phyloP scores from a whole-genome alignment of 305 asterid species.

The Fraxinus velutina region DNA sequence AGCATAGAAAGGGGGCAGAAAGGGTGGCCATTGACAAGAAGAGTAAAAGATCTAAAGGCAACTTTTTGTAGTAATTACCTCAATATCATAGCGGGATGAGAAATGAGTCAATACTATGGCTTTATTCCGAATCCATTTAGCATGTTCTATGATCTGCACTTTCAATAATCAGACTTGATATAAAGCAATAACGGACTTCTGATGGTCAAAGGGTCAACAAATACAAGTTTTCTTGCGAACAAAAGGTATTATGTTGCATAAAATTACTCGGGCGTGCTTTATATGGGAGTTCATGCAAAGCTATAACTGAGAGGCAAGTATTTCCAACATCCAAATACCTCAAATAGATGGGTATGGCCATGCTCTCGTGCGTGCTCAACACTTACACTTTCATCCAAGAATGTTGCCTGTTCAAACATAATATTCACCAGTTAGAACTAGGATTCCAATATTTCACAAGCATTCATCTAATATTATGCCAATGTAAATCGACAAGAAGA shows the following conservation, averaged over 20 bases:
- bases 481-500: not conserved
- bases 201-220: not conserved
- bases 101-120: slow-evolving; percentile 77
- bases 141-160: slow-evolving; percentile 79
- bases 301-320: not conserved
- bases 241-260: not conserved
- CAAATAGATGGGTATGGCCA: slow-evolving; percentile 85
- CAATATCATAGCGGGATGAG: slow-evolving; percentile 82
- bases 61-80: slow-evolving; percentile 46
- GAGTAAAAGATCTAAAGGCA: not conserved
- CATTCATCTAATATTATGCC: not conserved
- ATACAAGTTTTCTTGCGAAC: slow-evolving; percentile 3
- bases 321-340: slow-evolving; percentile 43
- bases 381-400: slow-evolving; percentile 69
- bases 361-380: slow-evolving; percentile 82
- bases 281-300: not conserved
- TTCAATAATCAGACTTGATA: slow-evolving; percentile 11
- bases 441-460: not conserved
- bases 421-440: not conserved
- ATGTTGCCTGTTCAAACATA: slow-evolving; percentile 72
- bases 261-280: not conserved
- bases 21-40: not conserved
- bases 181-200: not conserved
- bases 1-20: not conserved
- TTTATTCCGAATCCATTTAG: slow-evolving; percentile 80